Conservation (phyloP, 495 filamentous ascomycete genomes). For the Penicillium maclennaniae region DNA sequence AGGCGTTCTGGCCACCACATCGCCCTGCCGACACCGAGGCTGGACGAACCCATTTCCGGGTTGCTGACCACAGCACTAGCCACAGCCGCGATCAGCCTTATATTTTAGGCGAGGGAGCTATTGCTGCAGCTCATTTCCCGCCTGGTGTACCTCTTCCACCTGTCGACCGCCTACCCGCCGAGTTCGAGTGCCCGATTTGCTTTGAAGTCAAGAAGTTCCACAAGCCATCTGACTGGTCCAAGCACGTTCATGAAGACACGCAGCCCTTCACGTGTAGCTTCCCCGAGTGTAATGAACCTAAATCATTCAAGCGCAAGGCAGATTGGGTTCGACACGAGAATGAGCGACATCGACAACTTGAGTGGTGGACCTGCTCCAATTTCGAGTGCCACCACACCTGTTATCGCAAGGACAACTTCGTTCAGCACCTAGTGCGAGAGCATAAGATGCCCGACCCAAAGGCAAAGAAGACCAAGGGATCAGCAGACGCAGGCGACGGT, state of each 20-base stretch:
- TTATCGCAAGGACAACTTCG: conserved; percentile 91
- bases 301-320: conserved; percentile 95
- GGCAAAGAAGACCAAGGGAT: conserved; percentile 35
- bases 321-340: conserved; percentile 98
- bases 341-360: conserved; percentile 85
- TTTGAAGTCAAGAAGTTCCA: conserved; percentile 86
- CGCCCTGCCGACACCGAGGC: conserved; percentile 40
- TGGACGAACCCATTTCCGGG: conserved; percentile 49
- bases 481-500: conserved; percentile 18
- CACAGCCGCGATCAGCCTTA: conserved; percentile 63
- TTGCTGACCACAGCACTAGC: conserved; percentile 48
- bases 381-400: conserved; percentile 80
- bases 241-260: conserved; percentile 94
- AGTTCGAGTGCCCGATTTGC: conserved; percentile 91
- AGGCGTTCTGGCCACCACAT: conserved; percentile 45
- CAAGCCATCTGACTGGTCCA: conserved; percentile 98
- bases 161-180: conserved; percentile 71
- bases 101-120: conserved; percentile 59
- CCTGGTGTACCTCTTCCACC: conserved; percentile 79
- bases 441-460: conserved; percentile 85
- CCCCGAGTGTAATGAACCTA: conserved; percentile 75
- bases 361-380: conserved; percentile 87
- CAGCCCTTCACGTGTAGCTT: conserved; percentile 96
- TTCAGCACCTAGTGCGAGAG: conserved; percentile 91
- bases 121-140: conserved; percentile 71